Evolutionary conservation across 148 eudicot genomes (phyloP), one percentile per base, ranked within the genome.

Genomic region (Silene latifolia): DNA sequence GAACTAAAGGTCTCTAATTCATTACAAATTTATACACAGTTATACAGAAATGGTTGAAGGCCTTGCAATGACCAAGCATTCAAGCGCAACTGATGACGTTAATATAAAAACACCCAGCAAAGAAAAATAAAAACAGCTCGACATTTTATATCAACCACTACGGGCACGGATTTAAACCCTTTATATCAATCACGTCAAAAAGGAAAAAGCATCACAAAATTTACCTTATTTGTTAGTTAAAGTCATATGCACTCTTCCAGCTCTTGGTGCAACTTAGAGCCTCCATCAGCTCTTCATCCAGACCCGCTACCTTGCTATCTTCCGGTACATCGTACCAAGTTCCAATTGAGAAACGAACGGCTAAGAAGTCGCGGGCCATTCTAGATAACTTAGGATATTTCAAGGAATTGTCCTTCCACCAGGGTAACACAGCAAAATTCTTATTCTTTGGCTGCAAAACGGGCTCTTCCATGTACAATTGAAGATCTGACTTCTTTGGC

Each of bases 331-430:
- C 86, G 69, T n/a, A n/a, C n/a, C 25, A 60, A 71, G 77, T 74
- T 8, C 77, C 81, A 19, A 81, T 66, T 19, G 84, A 78, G 29
- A 84, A 29, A 6, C 76, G 86, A 42, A 84, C 71, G 4, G 86
- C 82, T 74, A 84, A 72, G 76, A 78, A 54, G 54, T 84, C 84
- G 8, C 80, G 82, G 44, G 82, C 84, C 80, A 84, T 81, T 73
- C 65, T 84, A 48, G 80, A 76, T 54, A 83, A 67, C 25, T 39
- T 15, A 39, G 81, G 81, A 69, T 79, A 84, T 69, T 69, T 84
- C 25, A 21, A 44, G 64, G 78, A 66, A 42, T 74, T 56, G 15
- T 80, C 72, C 76, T 78, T 81, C 86, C 84, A 81, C 80, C 84
- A 84, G 7, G 46, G 51, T 66, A 84, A 63, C 20, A 84, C 62